phyloP scores from a whole-genome alignment of 495 filamentous ascomycete species.

The Massariosphaeria phaeospora region DNA sequence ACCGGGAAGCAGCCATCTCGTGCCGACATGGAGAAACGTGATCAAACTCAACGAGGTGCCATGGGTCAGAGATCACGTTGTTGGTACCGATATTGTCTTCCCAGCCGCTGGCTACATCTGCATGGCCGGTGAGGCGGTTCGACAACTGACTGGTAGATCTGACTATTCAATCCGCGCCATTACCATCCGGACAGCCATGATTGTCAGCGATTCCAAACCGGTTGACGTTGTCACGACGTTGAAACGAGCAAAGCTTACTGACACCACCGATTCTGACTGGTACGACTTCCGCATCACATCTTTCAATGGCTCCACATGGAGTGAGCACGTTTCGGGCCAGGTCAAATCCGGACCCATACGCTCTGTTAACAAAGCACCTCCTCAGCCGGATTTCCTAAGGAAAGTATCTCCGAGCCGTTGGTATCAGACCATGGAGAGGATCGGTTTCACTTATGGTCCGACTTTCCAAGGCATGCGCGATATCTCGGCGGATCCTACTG shows the following conservation, averaged over 20 bases:
- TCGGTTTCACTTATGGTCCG: constrained; percentile 5
- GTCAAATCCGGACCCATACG: neutral
- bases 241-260: neutral
- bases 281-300: constrained; percentile 1
- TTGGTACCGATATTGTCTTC: constrained; percentile 7
- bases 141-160: constrained; percentile 30
- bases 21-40: constrained; percentile 10
- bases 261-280: neutral
- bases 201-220: neutral
- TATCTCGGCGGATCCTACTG: neutral
- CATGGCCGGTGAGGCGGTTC: constrained; percentile 12
- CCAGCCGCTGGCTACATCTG: constrained; percentile 7
- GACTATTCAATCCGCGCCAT: neutral
- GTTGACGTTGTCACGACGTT: constrained; percentile 9
- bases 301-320: constrained; percentile 4
- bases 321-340: constrained; percentile 1
- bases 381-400: neutral
- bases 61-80: constrained; percentile 7
- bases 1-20: neutral
- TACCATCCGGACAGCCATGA: neutral
- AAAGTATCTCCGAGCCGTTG: neutral
- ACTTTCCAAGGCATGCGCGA: neutral
- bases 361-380: neutral
- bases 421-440: neutral
- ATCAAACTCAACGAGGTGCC: neutral